Conservation (phyloP, 2,329 filamentous ascomycete genomes). For the Hymenoscyphus fructigenus region DNA sequence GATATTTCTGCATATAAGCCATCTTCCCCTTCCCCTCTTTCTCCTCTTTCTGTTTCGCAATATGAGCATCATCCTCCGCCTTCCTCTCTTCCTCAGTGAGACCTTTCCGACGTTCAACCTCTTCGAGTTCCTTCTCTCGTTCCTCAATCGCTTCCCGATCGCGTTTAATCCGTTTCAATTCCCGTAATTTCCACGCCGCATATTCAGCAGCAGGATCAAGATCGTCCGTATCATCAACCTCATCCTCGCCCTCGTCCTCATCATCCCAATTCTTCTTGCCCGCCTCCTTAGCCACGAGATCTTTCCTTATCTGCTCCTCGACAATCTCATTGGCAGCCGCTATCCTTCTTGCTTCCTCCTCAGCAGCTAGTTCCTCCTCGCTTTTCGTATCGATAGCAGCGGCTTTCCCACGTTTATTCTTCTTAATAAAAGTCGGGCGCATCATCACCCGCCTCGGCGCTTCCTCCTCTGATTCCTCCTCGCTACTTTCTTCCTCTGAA, state of each 20-base stretch:
- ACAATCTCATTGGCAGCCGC: constrained; percentile 76
- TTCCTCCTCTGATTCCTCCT: constrained; percentile 46
- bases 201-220: constrained; percentile 84
- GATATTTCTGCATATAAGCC: constrained; percentile 92
- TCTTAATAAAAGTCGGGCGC: constrained; percentile 63
- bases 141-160: constrained; percentile 82
- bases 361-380: constrained; percentile 45
- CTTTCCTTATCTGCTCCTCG: constrained; percentile 83
- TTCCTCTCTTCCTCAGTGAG: constrained; percentile 83
- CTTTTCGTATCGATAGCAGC: constrained; percentile 36
- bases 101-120: constrained; percentile 84
- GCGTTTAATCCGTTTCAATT: constrained; percentile 84
- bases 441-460: constrained; percentile 57
- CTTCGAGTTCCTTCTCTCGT: constrained; percentile 80
- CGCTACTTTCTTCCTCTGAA: constrained; percentile 48
- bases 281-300: constrained; percentile 70
- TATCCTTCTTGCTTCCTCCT: constrained; percentile 64
- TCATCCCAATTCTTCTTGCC: constrained; percentile 85
- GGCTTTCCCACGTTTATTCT: constrained; percentile 47
- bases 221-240: constrained; percentile 86
- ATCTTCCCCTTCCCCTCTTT: constrained; percentile 72
- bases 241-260: constrained; percentile 65
- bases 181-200: constrained; percentile 90
- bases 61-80: constrained; percentile 76
- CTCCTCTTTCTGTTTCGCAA: constrained; percentile 62